phyloP scores from a whole-genome alignment of 129 eudicot species.

The Erigeron canadensis region DNA sequence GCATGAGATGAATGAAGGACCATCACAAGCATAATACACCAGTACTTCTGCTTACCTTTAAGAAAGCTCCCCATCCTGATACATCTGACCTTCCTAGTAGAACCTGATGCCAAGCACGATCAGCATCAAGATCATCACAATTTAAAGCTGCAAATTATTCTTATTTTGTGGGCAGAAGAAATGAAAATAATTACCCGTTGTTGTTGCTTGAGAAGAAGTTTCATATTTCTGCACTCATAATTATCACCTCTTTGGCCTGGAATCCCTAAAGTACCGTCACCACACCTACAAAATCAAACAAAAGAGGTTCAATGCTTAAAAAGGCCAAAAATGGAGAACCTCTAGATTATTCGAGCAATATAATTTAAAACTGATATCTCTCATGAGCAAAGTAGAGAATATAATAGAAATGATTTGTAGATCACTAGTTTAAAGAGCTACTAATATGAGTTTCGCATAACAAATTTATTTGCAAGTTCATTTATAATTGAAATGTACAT shows the following conservation, averaged over 20 bases:
- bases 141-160: neutral
- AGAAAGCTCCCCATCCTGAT: slow-evolving; percentile 98
- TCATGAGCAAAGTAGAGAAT: no score
- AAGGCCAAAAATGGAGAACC: neutral
- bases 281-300: slow-evolving; percentile 65
- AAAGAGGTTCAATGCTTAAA: slow-evolving; percentile 5
- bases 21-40: neutral
- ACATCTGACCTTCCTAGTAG: slow-evolving; percentile 79
- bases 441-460: neutral
- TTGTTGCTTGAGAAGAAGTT: slow-evolving; percentile 92
- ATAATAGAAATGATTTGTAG: neutral
- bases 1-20: slow-evolving; percentile 19
- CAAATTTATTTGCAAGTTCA: neutral
- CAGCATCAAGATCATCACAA: slow-evolving; percentile 10
- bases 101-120: slow-evolving; percentile 51
- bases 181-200: slow-evolving; percentile 58
- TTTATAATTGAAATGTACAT: slow-evolving; percentile 2
- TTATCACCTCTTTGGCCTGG: slow-evolving; percentile 88
- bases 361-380: neutral
- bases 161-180: neutral
- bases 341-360: neutral
- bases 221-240: slow-evolving; percentile 90
- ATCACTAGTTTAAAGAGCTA: neutral
- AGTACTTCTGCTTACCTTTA: slow-evolving; percentile 54
- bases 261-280: slow-evolving; percentile 85